phyloP scores from a whole-genome alignment of 345 rosid genomes.

The Streptanthus diversifolius region DNA sequence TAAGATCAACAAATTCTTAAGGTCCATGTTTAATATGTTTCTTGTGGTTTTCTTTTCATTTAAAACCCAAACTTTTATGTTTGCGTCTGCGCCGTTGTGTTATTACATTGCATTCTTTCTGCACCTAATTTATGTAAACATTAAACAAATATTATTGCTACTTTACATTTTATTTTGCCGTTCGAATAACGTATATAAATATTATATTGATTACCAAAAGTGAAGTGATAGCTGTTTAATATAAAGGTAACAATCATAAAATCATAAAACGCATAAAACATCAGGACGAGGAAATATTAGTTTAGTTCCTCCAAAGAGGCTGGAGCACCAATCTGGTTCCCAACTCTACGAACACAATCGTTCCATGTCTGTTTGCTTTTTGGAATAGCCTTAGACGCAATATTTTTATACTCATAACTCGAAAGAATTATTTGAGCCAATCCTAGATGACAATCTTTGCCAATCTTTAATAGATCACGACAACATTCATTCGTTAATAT shows the following conservation, averaged over 20 bases:
- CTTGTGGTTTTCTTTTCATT: too few relatives aligned
- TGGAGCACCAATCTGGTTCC: not conserved
- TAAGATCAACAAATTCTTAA: not conserved
- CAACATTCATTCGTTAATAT: slow-evolving; percentile 1
- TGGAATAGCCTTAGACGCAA: slow-evolving; percentile 16
- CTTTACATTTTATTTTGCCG: not conserved
- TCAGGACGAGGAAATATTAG: not conserved
- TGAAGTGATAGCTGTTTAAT: not conserved
- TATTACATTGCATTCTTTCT: not conserved
- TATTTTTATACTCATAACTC: not conserved
- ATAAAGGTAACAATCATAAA: not conserved
- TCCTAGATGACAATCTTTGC: slow-evolving; percentile 16
- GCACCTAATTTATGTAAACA: too few relatives aligned
- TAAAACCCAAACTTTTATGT: too few relatives aligned
- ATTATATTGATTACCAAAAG: not conserved
- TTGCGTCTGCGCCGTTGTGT: not conserved
- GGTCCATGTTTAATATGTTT: not conserved
- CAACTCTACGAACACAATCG: slow-evolving; percentile 7
- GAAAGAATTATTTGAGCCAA: not conserved
- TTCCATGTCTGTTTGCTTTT: slow-evolving; percentile 14
- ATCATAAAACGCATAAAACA: not conserved
- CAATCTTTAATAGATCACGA: not conserved
- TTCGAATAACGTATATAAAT: too few relatives aligned
- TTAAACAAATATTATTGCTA: too few relatives aligned
- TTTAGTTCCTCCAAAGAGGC: not conserved